phyloP scores from a whole-genome alignment of 1,284 basidiomycete species.

The Flammula alnicola region DNA sequence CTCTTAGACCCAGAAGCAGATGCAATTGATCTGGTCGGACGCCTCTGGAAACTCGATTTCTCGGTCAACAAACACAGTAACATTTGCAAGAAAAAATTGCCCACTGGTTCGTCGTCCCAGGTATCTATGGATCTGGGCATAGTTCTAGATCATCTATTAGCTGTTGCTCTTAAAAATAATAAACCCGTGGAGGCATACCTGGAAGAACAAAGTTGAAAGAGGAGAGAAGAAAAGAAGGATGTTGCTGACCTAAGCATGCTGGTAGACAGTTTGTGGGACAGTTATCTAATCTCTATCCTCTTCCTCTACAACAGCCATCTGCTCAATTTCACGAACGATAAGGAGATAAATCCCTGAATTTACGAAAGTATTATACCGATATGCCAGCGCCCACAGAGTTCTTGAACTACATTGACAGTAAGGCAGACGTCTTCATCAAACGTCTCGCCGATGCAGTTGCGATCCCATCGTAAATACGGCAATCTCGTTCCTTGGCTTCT shows the following conservation, averaged over 20 bases:
- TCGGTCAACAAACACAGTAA: slow-evolving; percentile 10
- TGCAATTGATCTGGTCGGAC: slow-evolving; percentile 1
- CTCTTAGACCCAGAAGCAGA: slow-evolving; percentile 14
- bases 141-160: not conserved
- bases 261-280: not conserved
- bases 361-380: too few species aligned
- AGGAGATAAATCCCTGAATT: too few species aligned
- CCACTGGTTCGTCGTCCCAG: slow-evolving; percentile 28
- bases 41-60: slow-evolving; percentile 7
- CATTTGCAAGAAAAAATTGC: not conserved
- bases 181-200: not conserved
- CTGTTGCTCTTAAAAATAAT: not conserved
- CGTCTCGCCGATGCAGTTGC: slow-evolving; percentile 84
- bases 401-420: slow-evolving; percentile 63
- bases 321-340: too few species aligned
- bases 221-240: slow-evolving; percentile 2
- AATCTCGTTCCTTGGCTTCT: slow-evolving; percentile 9
- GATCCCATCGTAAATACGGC: slow-evolving; percentile 75
- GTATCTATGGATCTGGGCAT: slow-evolving; percentile 24
- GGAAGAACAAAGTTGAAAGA: not conserved
- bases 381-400: slow-evolving; percentile 54
- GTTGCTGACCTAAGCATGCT: slow-evolving; percentile 11
- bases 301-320: too few species aligned
- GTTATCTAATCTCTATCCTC: too few species aligned
- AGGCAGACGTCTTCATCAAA: slow-evolving; percentile 77